Percentiles rank a stretch among this genome's conserved stretches.
These are phyloP conservation scores for Avicennia marina DNA, from an alignment of 257 asterid species.

Conservation along the genomic window DNA sequence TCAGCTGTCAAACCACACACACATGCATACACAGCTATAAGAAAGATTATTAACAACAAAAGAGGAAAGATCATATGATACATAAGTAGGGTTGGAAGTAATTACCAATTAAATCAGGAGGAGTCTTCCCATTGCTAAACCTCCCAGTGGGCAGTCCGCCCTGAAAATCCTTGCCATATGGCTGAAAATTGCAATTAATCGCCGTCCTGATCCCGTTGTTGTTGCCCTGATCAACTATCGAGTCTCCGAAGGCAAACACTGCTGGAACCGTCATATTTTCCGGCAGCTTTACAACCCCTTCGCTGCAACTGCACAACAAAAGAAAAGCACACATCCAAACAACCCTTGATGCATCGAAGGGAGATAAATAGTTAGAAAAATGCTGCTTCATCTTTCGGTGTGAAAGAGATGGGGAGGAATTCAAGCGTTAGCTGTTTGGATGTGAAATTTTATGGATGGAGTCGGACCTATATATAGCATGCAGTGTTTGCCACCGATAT, in stretches of 20 bases:
- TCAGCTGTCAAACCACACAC: too few species aligned
- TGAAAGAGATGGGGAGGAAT: too few species aligned
- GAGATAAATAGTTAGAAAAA: too few species aligned
- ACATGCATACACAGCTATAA: too few species aligned
- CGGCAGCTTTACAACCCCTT: conserved; percentile 37
- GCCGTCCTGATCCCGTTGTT: conserved; percentile 35
- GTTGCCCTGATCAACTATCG: conserved; percentile 63
- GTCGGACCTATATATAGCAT: too few species aligned
- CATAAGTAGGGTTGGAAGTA: background rate
- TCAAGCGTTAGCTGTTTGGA: too few species aligned
- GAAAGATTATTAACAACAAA: too few species aligned
- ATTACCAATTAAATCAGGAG: conserved; percentile 57
- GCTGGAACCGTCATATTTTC: conserved; percentile 36
- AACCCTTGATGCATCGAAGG: too few species aligned
- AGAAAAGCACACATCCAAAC: background rate
- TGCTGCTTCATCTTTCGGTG: background rate
- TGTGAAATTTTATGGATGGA: too few species aligned
- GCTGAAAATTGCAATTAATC: conserved; percentile 37
- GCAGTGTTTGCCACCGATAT: too few species aligned
- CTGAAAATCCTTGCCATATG: conserved; percentile 56
- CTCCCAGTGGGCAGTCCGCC: conserved; percentile 65
- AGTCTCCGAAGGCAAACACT: conserved; percentile 62
- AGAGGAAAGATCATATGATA: too few species aligned
- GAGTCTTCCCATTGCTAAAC: conserved; percentile 64
- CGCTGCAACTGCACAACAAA: conserved; percentile 21